phyloP scores from a whole-genome alignment of 208 protist species.

The Plasmodiophora brassicae region DNA sequence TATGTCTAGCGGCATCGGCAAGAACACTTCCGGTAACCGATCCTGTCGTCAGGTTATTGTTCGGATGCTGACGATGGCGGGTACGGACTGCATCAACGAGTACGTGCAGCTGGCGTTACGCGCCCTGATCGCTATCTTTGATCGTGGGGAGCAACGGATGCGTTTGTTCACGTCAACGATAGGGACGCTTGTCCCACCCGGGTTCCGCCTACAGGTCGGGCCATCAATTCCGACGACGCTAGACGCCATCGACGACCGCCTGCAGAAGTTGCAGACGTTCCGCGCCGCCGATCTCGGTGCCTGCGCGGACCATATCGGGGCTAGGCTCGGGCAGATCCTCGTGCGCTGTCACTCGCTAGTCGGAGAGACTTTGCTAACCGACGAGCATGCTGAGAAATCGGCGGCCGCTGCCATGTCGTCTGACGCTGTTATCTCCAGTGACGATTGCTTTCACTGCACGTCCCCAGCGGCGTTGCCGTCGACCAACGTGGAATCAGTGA shows the following conservation, averaged over 20 bases:
- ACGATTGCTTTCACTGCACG: too few species aligned
- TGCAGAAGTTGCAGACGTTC: background rate
- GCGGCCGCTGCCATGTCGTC: too few species aligned
- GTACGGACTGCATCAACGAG: background rate
- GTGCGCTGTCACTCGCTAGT: background rate
- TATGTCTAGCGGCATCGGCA: too few species aligned
- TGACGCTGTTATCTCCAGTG: too few species aligned
- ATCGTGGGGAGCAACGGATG: background rate
- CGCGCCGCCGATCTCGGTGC: background rate
- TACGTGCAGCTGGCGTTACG: conserved; percentile 12
- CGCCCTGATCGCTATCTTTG: background rate
- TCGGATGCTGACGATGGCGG: background rate
- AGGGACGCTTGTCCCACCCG: background rate
- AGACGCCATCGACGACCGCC: background rate
- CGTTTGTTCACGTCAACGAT: background rate
- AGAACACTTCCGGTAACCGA: too few species aligned
- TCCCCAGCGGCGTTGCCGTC: too few species aligned
- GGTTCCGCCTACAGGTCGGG: background rate
- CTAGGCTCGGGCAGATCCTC: background rate
- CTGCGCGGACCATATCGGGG: background rate
- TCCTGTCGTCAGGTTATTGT: too few species aligned
- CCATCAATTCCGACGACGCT: background rate
- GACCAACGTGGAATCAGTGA: too few species aligned
- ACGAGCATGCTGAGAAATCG: too few species aligned
- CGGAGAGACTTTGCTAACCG: background rate